Conservation (phyloP, 78 protist genomes). For the Neovahlkampfia damariscottae region DNA sequence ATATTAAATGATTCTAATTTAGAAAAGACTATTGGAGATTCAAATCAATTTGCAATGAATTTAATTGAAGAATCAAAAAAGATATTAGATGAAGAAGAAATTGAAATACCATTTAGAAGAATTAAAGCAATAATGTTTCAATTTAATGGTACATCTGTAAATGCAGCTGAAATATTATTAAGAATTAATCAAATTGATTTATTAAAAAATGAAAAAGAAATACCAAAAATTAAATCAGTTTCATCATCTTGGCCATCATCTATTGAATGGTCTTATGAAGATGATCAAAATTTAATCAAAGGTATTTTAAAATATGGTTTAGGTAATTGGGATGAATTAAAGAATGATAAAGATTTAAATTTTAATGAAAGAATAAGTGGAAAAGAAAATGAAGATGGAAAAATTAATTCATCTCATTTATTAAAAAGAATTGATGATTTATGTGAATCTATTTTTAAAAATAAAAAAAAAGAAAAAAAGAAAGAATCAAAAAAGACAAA, state of each 20-base stretch:
- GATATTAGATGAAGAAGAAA: background rate
- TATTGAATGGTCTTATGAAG: background rate
- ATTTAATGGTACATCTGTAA: background rate
- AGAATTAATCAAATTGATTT: background rate
- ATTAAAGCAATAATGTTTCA: background rate
- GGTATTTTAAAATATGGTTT: conserved; percentile 1
- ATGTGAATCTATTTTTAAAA: background rate
- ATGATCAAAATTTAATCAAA: background rate
- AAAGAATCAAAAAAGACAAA: no score
- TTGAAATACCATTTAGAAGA: background rate
- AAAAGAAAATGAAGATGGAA: background rate
- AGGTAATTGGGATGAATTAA: background rate
- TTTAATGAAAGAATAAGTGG: background rate
- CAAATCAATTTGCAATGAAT: background rate
- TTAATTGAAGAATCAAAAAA: background rate
- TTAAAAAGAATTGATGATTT: background rate
- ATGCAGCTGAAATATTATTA: background rate
- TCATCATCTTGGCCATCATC: no score
- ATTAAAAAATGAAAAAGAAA: background rate
- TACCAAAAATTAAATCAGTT: no score
- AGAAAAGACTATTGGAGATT: background rate
- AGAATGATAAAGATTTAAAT: background rate
- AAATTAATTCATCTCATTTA: background rate
- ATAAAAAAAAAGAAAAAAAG: no score
- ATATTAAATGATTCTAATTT: background rate